Evolutionary conservation across 176 grass and related monocot genomes (phyloP).

Genomic region (Alloteropsis semialata): DNA sequence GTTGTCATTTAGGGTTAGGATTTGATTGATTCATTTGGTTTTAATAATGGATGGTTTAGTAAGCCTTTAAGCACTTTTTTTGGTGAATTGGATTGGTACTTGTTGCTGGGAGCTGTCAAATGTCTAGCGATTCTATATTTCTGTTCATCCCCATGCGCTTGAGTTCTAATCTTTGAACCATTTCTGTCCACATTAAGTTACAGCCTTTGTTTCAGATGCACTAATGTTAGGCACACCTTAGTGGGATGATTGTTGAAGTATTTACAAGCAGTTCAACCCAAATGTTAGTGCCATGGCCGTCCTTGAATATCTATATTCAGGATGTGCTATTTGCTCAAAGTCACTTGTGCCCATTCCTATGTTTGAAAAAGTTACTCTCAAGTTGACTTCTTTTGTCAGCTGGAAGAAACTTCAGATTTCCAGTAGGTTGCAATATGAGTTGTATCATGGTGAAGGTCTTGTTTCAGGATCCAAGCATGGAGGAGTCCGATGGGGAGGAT

Average conservation of each 20-base stretch:
- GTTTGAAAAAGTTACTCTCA: background rate
- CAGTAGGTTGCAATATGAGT: constrained; percentile 4
- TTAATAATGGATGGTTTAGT: background rate
- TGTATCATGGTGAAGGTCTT: constrained; percentile 1
- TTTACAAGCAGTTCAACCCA: background rate
- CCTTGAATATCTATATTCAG: constrained; percentile 24
- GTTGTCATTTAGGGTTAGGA: background rate
- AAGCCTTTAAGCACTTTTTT: background rate
- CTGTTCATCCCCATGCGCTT: constrained; percentile 1
- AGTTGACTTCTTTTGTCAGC: background rate
- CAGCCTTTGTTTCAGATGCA: constrained; percentile 6
- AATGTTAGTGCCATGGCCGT: background rate
- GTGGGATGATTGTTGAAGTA: background rate
- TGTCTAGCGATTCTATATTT: background rate
- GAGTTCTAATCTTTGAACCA: constrained; percentile 10
- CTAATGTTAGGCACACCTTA: constrained; percentile 1
- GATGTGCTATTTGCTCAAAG: background rate
- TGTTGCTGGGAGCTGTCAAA: background rate
- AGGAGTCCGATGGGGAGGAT: constrained; percentile 62
- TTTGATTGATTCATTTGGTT: background rate
- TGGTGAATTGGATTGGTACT: background rate
- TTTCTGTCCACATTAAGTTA: background rate
- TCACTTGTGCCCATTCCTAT: constrained; percentile 11
- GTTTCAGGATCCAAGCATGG: constrained; percentile 47
- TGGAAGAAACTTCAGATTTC: constrained; percentile 13